phyloP scores from a whole-genome alignment of 495 filamentous ascomycete genomes.

The Lasiosphaeriaceae sp. region DNA sequence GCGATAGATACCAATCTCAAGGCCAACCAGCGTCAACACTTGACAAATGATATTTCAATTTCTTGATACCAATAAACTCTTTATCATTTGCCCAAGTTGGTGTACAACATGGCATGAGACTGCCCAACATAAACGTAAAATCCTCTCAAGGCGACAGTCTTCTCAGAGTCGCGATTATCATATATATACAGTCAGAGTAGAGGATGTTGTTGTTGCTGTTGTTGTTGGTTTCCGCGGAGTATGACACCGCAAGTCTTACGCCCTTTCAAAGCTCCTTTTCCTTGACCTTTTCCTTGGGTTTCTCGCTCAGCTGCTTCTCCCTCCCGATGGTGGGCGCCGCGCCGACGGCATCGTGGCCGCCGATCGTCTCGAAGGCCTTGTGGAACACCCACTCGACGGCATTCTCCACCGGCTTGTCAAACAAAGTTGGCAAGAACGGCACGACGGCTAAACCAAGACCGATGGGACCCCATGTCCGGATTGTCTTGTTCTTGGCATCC shows the following conservation, averaged over 20 bases:
- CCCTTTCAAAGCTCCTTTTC: conserved; percentile 52
- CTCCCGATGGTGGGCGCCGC: conserved; percentile 49
- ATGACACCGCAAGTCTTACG: too few species aligned
- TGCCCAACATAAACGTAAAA: too few species aligned
- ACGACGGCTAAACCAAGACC: conserved; percentile 86
- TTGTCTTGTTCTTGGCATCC: conserved; percentile 63
- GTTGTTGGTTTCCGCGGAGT: too few species aligned
- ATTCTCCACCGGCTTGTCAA: conserved; percentile 89
- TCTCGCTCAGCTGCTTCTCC: conserved; percentile 49
- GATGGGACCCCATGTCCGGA: conserved; percentile 85
- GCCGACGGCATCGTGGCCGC: conserved; percentile 57
- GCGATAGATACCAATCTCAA: too few species aligned
- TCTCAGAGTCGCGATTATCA: not conserved
- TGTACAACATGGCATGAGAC: too few species aligned
- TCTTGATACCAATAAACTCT: too few species aligned
- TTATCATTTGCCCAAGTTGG: too few species aligned
- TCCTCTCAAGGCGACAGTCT: not conserved
- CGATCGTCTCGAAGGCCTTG: conserved; percentile 65
- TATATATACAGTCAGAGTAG: conserved; percentile 4
- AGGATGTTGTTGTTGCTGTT: too few species aligned
- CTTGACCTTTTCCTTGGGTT: conserved; percentile 56
- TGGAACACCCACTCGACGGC: conserved; percentile 89
- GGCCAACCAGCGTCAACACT: too few species aligned
- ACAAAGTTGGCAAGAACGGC: conserved; percentile 82
- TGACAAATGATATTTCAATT: too few species aligned